phyloP scores from a whole-genome alignment of 2,329 filamentous ascomycete genomes.

The Aspergillus fijiensis region DNA sequence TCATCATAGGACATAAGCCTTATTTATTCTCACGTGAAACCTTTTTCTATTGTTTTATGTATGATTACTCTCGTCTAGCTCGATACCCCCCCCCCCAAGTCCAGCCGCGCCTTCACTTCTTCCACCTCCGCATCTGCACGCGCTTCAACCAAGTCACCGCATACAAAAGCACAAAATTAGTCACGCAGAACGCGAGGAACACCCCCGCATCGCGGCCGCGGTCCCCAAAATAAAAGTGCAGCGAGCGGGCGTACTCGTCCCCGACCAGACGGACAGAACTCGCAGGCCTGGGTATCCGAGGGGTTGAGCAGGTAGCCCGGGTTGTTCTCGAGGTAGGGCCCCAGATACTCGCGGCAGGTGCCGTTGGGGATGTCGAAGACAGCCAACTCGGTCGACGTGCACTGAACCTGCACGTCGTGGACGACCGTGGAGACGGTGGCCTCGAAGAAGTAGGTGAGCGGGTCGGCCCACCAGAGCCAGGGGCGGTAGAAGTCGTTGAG shows the following conservation, averaged over 20 bases:
- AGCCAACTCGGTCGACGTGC: background rate
- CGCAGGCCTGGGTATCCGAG: background rate
- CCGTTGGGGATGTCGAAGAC: background rate
- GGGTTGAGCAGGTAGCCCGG: background rate
- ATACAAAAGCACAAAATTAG: no score
- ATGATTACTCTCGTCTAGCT: no score
- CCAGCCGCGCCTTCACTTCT: no score
- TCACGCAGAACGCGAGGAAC: no score
- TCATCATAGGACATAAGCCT: no score
- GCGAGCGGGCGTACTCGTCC: background rate
- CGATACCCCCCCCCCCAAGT: no score
- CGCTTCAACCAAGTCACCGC: no score
- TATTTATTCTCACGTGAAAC: no score
- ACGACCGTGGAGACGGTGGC: background rate
- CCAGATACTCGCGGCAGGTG: background rate
- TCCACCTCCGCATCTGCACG: no score
- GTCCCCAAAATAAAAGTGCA: no score
- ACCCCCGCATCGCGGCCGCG: no score
- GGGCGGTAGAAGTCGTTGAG: constrained; percentile 9
- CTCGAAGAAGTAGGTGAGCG: constrained; percentile 8
- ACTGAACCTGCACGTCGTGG: background rate
- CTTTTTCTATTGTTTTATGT: no score
- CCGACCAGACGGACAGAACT: background rate
- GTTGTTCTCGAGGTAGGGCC: background rate
- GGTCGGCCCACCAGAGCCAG: background rate